Evolutionary conservation across 2,329 filamentous ascomycete species (phyloP).

Genomic region (Bipolaris zeicola): DNA sequence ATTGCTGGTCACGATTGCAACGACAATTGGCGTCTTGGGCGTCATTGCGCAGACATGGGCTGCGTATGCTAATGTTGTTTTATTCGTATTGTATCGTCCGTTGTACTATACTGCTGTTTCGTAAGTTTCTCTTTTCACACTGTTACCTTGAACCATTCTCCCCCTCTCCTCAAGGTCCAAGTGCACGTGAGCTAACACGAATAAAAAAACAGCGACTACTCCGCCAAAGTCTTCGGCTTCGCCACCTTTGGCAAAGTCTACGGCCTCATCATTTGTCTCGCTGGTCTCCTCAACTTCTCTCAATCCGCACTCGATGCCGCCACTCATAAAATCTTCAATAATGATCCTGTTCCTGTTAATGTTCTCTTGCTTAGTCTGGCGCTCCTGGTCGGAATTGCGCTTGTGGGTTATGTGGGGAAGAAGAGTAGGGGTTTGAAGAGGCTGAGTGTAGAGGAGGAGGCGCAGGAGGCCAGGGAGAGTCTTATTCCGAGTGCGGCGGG

Average conservation of each 20-base stretch:
- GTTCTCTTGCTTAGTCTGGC: conserved; percentile 67
- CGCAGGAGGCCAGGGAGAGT: conserved; percentile 42
- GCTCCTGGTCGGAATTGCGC: conserved; percentile 64
- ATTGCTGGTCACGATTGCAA: conserved; percentile 72
- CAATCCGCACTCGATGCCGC: conserved; percentile 80
- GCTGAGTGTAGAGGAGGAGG: conserved; percentile 45
- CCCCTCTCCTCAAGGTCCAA: no score
- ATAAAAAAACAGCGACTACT: conserved; percentile 61
- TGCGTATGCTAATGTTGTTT: conserved; percentile 74
- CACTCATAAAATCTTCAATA: conserved; percentile 73
- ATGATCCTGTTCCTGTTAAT: conserved; percentile 80
- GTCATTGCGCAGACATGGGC: conserved; percentile 72
- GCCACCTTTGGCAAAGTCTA: conserved; percentile 93
- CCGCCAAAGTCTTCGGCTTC: conserved; percentile 91
- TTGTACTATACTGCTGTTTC: conserved; percentile 92
- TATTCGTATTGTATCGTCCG: conserved; percentile 85
- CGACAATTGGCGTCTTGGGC: conserved; percentile 76
- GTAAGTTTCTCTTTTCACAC: conserved; percentile 38
- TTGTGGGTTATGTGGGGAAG: conserved; percentile 70
- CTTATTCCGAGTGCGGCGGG: conserved; percentile 41
- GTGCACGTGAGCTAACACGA: no score
- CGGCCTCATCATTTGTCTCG: conserved; percentile 83
- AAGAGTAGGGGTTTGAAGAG: conserved; percentile 53
- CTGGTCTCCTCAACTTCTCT: conserved; percentile 81
- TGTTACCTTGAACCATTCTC: no score